phyloP scores from a whole-genome alignment of 768 basidiomycete species.

The Boletus pseudo-olivaceus region DNA sequence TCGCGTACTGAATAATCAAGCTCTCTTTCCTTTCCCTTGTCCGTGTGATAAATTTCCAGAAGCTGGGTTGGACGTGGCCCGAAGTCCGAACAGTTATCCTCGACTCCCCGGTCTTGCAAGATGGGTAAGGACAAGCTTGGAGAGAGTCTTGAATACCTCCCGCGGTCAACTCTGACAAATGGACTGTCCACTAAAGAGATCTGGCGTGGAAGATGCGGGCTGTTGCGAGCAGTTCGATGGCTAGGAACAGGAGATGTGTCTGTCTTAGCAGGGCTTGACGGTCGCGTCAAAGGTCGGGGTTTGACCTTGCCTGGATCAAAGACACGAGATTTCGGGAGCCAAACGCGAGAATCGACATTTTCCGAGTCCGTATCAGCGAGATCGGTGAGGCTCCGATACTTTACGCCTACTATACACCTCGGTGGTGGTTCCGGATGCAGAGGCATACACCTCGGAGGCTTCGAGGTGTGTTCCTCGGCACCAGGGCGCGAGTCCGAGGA shows the following conservation, averaged over 20 bases:
- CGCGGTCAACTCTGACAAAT: constrained; percentile 21
- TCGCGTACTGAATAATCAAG: background rate
- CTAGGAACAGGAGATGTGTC: background rate
- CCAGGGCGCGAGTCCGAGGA: constrained; percentile 1
- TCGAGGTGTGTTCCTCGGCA: constrained; percentile 12
- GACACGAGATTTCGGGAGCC: constrained; percentile 22
- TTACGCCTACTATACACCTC: constrained; percentile 17
- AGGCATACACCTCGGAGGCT: constrained; percentile 2
- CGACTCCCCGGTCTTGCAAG: constrained; percentile 6
- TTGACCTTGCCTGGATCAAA: constrained; percentile 30
- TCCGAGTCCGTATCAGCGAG: constrained; percentile 5
- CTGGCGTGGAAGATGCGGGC: background rate
- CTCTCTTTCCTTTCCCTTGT: constrained; percentile 4
- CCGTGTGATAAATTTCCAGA: background rate
- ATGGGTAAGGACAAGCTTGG: constrained; percentile 19
- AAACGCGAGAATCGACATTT: constrained; percentile 25
- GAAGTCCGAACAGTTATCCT: background rate
- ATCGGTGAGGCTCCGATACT: constrained; percentile 19
- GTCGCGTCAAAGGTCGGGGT: constrained; percentile 16
- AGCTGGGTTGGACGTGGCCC: background rate
- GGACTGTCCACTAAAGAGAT: constrained; percentile 4
- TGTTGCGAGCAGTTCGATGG: background rate
- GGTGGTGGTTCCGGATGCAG: constrained; percentile 4
- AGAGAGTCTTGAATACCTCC: constrained; percentile 17
- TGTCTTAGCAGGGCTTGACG: constrained; percentile 22